Evolutionary conservation across 83 land plant genomes (phyloP), one percentile per base, ranked within the genome.

Genomic region (Diphasiastrum complanatum): DNA sequence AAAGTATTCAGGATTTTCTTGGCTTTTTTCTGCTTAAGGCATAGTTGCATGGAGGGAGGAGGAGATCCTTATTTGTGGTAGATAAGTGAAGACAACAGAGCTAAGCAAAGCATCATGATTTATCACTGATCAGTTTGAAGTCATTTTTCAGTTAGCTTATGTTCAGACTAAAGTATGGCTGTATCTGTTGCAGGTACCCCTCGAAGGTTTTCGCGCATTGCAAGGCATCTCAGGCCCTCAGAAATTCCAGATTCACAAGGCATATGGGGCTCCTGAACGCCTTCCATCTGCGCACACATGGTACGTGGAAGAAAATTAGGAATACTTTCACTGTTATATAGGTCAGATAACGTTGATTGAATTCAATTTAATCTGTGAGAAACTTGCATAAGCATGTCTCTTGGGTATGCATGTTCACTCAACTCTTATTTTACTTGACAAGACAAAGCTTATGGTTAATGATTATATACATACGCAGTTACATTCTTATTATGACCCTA

Each of bases 221-320:
- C 99, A 95, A 79, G 99, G 99, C 38, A 86, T 95, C 51, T 90
- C 99, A 33, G 99, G 99, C 11, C 81, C 89, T 8, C 99, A 95
- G 50, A 85, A 73, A 51, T 95, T 95, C 56, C 99, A 95, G 70
- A 95, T 95, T 61, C 99, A 95, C 83, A 95, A 95, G 68, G 99
- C 99, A 0, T 95, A 95, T 73, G 99, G 97, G 55, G 89, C 97
- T 63, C 75, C 84, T 4, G 85, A 90, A 49, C 86, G 95, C 48
- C 76, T 95, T 67, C 99, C 99, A 22, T 90, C 99, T 34, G 99
- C 99, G 40, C 99, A 95, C 62, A 95, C 99, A 26, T 95, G 99
- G 99, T 95, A 78, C 22, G 30, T 69, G n/a, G n/a, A n/a, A n/a
- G n/a, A n/a, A n/a, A n/a, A 5, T 11, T 50, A 48, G 18, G 16